Evolutionary conservation across 805 yeast species (phyloP), one percentile per base, ranked within the genome.

Genomic region (Myxozyma sirexii): DNA sequence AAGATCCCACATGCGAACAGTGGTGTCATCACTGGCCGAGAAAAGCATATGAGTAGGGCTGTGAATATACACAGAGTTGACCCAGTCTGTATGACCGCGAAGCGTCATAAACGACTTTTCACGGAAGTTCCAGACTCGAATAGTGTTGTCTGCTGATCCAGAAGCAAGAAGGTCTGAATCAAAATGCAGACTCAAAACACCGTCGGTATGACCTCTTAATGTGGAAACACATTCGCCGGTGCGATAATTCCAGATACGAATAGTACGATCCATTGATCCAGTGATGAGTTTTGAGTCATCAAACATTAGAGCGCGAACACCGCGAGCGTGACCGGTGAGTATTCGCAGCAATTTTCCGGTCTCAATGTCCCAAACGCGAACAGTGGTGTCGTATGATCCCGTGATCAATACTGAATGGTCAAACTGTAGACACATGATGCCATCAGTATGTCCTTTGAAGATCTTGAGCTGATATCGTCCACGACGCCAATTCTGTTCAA

Each of bases 101-200:
- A 94, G 78, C 0, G 98, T 91, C 74, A 87, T 90, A 71, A 97
- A 94, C 0, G 96, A 88, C 75, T 97, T 80, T 5, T 91, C 84
- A 71, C 89, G 96, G 47, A 94, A 96, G 72, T 94, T 96, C 99
- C 99, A 94, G 13, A 94, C 92, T 73, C 91, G 90, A 56, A 94
- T 87, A 0, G 96, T 90, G 63, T 83, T 82, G 75, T 94, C 99
- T 0, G 97, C 96, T 37, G 96, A 86, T 0, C 98, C 99, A 8
- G 94, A 86, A 0, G 91, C 97, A 69, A 94, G 91, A 31, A 90
- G 79, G 69, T 89, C 90, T 64, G 83, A 81, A 65, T 83, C 84
- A 66, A 90, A 88, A 73, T 93, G 97, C 54, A 94, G 90, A 65
- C 89, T 83, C 43, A 88, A 79, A 3, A 94, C 96, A 52, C 90